Base-by-base conservation (phyloP, 1,284 basidiomycete species). In the Sanghuangporus baumii region DNA sequence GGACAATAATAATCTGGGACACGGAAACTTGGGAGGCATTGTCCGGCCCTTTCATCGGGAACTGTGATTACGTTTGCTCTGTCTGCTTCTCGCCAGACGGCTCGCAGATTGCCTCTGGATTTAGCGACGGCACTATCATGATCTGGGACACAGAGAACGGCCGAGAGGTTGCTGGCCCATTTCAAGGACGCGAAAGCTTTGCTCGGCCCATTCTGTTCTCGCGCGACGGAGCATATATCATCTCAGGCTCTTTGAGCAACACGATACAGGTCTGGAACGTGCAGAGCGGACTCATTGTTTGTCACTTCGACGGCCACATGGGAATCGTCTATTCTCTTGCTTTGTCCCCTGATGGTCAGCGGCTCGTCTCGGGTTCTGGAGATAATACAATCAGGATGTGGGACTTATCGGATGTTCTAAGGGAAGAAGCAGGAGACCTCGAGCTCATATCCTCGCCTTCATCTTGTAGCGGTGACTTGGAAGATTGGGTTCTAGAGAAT, bases 191-290 rank as follows among this genome's bases (percentile, higher is more conserved):
- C 55, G 46, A 9, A 6, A 2, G 2, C 12, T 7, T 5, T n/a
- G 60, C 57, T 3, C 2, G 1, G 1, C 3, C 20, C 23, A 34
- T 59, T 9, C 36, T 56, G 18, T 65, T 63, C 47, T 62, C 60
- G 18, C 61, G 60, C 14, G 58, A 66, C 56, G 66, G 66, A 6
- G n/a, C 8, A 20, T 43, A 31, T 9, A 40, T 66, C 36, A 57
- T 99, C 69, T 98, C 95, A n/a, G 87, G 88, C 55, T 94, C 93
- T 20, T 96, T 98, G 72, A 97, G 99, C 78, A 96, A 99, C 79
- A 99, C 97, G n/a, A 98, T 99, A 75, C 88, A 97, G 62, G 96
- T 99, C 77, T 99, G 97, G 97, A 74, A 78, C 64, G 72, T 51
- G 48, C 7, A 51, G 14, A 26, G 20, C 26, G 20, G 20, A 23